Evolutionary conservation across 2,329 filamentous ascomycete genomes (phyloP), one percentile per base, ranked within the genome.

Genomic region (Aureobasidium vineae): DNA sequence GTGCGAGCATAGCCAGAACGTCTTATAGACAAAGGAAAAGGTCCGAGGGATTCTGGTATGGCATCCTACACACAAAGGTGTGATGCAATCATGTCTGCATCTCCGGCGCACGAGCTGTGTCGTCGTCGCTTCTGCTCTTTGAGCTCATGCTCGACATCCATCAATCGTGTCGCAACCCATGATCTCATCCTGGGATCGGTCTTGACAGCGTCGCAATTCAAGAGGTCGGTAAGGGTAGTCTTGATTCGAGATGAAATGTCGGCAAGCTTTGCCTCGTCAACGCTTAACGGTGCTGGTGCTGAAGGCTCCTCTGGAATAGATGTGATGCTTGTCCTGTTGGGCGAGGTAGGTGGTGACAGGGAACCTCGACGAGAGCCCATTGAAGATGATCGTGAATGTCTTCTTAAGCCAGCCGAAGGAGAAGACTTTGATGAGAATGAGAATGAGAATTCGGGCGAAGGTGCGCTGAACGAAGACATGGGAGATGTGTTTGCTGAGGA

Each of bases 171-270:
- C 70, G 85, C 83, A 15, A 85, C 79, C 81, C 82, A 85, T 19
- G 75, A 74, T 47, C 83, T 77, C 70, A 79, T 79, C 67, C 78
- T 78, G 1, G 75, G 72, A 72, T 85, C 82, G 11, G 75, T 72
- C 47, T 77, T 78, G 3, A 84, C 82, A 47, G 77, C 78, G 19
- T 82, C 80, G 54, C 81, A 83, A 69, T 85, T 85, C 64, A 85
- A 74, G 1, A 85, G 75, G 67, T 84, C 82, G 13, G 82, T 85
- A 56, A 85, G 76, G 11, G 81, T 83, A 23, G 77, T 78, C 70
- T 85, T 84, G 73, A 84, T 84, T 69, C 83, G 80, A 60, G 81
- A 77, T 69, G 83, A 84, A 73, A 84, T 78, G 49, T 81, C 75
- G 67, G 77, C 78, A n/a, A 83, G 73, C 68, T 79, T 79, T 72